Evolutionary conservation across 208 protist genomes (phyloP).

Genomic region (Wallacemonas sp.): DNA sequence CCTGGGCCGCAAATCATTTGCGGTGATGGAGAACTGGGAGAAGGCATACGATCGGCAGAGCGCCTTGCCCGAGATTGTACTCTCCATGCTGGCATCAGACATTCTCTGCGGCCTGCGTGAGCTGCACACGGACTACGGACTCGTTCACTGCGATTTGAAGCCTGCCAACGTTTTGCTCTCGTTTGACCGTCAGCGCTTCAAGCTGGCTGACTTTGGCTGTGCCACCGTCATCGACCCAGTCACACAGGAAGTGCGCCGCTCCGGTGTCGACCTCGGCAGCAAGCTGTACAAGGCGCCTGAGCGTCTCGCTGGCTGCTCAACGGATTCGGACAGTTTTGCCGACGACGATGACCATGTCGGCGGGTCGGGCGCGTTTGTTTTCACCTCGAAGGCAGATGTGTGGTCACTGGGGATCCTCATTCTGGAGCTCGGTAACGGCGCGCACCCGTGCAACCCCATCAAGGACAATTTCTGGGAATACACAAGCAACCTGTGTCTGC

Average conservation of each 20-base stretch:
- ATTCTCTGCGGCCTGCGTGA: constrained; percentile 78
- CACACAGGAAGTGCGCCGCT: constrained; percentile 37
- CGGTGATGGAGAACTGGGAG: constrained; percentile 70
- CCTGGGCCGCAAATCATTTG: constrained; percentile 58
- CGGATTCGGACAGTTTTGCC: constrained; percentile 15
- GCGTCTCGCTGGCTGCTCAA: constrained; percentile 28
- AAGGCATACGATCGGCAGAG: constrained; percentile 96
- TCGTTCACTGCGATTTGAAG: constrained; percentile 97
- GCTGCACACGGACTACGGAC: constrained; percentile 80
- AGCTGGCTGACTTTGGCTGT: constrained; percentile 89
- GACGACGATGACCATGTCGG: constrained; percentile 7
- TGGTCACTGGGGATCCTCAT: constrained; percentile 89
- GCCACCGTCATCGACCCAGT: constrained; percentile 63
- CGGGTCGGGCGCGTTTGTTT: constrained; percentile 52
- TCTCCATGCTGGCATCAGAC: constrained; percentile 99
- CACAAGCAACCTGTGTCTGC: constrained; percentile 58
- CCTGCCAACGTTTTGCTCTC: constrained; percentile 95
- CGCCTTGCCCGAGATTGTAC: constrained; percentile 99
- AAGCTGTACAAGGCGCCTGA: constrained; percentile 91
- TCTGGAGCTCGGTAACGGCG: constrained; percentile 72
- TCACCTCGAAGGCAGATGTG: constrained; percentile 81
- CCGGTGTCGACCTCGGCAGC: constrained; percentile 67
- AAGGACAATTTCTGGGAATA: constrained; percentile 91
- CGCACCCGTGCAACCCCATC: constrained; percentile 81
- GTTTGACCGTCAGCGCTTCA: constrained; percentile 72